Base-by-base conservation (phyloP, 805 yeast species). In the Priceomyces melissophilus region DNA sequence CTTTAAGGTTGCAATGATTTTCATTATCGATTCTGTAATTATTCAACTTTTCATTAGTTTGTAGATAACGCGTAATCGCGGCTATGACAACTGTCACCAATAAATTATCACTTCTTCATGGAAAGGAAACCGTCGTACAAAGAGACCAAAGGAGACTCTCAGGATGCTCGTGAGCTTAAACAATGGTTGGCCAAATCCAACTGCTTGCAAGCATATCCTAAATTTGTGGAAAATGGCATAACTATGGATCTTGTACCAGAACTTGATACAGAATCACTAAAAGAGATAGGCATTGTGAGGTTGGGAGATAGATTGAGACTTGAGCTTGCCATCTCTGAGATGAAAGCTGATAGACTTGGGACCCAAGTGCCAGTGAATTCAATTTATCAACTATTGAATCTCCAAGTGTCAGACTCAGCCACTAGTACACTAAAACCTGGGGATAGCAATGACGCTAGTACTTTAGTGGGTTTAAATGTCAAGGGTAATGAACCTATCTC, bases 271-370 rank as follows among this genome's bases (percentile, higher is more conserved):
- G 69, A 63, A 5, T 77, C 88, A 1, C 71, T 91, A 41, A 76
- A 73, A 36, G 93, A 84, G 42, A 57, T 93, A 9, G 96, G 96
- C 0, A 61, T 91, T 9, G 47, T 52, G n/a, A 83, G 79, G 48
- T 77, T 91, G 11, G 97, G 98, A 1, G 98, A 93, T 58, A 67
- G 96, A 20, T 68, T 91, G 14, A 69, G 84, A 23, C 61, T 91
- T 9, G 78, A 82, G 52, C 67, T 78, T 11, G 81, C 83, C 14
- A 69, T 86, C 3, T 67, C 74, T 25, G 58, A 67, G 32, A 51
- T 79, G 42, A 69, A 76, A 35, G 48, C 65, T 3, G 70, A 63
- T 37, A 57, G 42, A n/a, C 44, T 61, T 4, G 42, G 43, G 32
- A 44, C 47, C 32, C 38, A 44, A 5, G 37, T 63, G n/a, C 42